These are phyloP conservation scores for Fusarium albosuccineum DNA, from an alignment of 2,329 filamentous ascomycete genomes.

Conservation along the genomic window DNA sequence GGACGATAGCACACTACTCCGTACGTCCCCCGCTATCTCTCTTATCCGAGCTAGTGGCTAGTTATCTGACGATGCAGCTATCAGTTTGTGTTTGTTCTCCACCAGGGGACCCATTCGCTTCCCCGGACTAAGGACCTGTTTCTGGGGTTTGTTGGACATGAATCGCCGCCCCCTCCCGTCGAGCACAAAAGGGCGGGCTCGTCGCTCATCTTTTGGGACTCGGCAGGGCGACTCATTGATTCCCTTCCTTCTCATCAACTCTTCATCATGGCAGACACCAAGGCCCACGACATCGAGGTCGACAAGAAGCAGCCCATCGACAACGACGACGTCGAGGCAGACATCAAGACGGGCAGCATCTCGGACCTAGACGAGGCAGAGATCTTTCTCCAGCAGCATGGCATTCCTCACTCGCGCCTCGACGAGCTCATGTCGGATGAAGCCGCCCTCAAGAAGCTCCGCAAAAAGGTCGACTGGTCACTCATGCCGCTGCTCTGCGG, in stretches of 20 bases:
- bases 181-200: constrained; percentile 33
- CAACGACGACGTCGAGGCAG: constrained; percentile 41
- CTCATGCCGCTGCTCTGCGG: constrained; percentile 65
- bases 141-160: constrained; percentile 21
- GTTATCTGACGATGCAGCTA: constrained; percentile 28
- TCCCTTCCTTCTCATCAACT: not conserved
- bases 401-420: constrained; percentile 40
- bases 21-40: constrained; percentile 20
- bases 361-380: constrained; percentile 47
- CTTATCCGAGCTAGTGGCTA: constrained; percentile 21
- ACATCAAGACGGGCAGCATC: constrained; percentile 40
- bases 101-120: constrained; percentile 27
- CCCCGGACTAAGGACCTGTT: constrained; percentile 37
- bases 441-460: constrained; percentile 43
- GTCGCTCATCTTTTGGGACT: constrained; percentile 9
- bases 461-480: constrained; percentile 62
- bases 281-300: constrained; percentile 33
- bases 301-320: constrained; percentile 42
- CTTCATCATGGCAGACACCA: constrained; percentile 34
- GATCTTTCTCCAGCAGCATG: constrained; percentile 45
- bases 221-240: constrained; percentile 7
- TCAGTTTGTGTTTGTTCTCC: constrained; percentile 31
- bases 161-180: constrained; percentile 22
- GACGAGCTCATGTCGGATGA: constrained; percentile 45
- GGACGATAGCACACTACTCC: constrained; percentile 25